phyloP scores from a whole-genome alignment of 2,329 filamentous ascomycete genomes.

The Ceratocystiopsis brevicomis region DNA sequence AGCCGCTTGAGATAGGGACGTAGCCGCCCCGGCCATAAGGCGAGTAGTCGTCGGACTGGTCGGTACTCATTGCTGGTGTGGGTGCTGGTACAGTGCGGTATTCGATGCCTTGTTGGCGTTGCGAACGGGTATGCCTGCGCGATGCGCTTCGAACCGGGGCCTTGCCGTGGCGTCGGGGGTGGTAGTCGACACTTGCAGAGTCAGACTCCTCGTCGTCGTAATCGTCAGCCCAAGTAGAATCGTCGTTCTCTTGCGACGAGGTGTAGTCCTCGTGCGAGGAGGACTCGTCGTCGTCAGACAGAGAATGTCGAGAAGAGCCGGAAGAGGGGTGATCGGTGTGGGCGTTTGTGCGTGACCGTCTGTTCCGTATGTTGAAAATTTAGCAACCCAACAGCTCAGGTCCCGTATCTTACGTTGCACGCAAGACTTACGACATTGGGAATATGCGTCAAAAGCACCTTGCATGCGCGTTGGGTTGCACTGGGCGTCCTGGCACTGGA shows the following conservation, averaged over 20 bases:
- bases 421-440: constrained; percentile 19
- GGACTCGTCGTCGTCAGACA: too few relatives aligned
- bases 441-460: constrained; percentile 17
- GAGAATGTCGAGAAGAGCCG: constrained; percentile 2
- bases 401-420: too few relatives aligned
- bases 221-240: constrained; percentile 14
- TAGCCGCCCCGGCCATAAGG: constrained; percentile 18
- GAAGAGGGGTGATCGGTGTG: constrained; percentile 11
- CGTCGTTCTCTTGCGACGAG: constrained; percentile 19
- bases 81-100: constrained; percentile 16
- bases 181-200: constrained; percentile 23
- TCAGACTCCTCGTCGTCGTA: constrained; percentile 36
- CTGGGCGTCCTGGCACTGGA: constrained; percentile 9
- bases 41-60: constrained; percentile 44
- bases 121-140: constrained; percentile 16
- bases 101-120: constrained; percentile 12
- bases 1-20: constrained; percentile 11
- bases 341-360: constrained; percentile 4
- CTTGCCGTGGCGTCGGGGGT: constrained; percentile 16
- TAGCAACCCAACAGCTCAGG: too few relatives aligned
- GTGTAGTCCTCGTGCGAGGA: constrained; percentile 11
- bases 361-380: background rate
- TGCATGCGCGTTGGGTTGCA: constrained; percentile 28
- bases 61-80: constrained; percentile 39
- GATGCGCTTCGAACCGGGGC: constrained; percentile 20